Conservation (phyloP, 2,329 filamentous ascomycete genomes). For the Neofusicoccum sp. region DNA sequence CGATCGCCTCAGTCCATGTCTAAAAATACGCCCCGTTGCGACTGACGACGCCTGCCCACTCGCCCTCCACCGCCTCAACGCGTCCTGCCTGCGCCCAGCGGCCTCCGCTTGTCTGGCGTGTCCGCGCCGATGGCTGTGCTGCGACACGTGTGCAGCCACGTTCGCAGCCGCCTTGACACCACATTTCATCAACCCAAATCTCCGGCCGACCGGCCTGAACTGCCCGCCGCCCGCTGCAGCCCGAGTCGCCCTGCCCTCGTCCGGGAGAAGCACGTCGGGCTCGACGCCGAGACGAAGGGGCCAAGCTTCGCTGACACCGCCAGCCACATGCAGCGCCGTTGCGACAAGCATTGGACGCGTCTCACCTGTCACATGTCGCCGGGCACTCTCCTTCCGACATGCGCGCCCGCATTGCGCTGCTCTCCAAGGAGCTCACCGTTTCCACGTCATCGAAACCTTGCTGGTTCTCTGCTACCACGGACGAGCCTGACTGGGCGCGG, state of each 20-base stretch:
- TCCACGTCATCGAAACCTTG: background rate
- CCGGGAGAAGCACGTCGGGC: too few species aligned
- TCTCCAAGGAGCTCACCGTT: background rate
- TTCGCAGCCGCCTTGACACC: conserved; percentile 4
- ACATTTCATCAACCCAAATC: background rate
- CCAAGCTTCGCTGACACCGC: background rate
- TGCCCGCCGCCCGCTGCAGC: background rate
- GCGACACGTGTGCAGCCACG: conserved; percentile 16
- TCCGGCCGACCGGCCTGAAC: background rate
- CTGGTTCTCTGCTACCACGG: too few species aligned
- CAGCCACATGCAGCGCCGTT: background rate
- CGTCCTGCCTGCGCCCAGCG: background rate
- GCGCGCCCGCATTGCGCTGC: background rate
- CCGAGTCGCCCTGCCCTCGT: too few species aligned
- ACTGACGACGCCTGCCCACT: conserved; percentile 11
- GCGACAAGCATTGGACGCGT: background rate
- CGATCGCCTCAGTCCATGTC: background rate
- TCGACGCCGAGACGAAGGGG: background rate
- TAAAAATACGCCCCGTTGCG: background rate
- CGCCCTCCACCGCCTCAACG: background rate
- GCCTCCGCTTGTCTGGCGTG: background rate
- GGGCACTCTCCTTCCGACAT: background rate
- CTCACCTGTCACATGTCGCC: background rate
- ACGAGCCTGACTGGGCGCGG: background rate
- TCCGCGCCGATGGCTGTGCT: background rate